Evolutionary conservation across 371 early-diverging fungal genomes (phyloP).

Genomic region (Mucor circinelloides): DNA sequence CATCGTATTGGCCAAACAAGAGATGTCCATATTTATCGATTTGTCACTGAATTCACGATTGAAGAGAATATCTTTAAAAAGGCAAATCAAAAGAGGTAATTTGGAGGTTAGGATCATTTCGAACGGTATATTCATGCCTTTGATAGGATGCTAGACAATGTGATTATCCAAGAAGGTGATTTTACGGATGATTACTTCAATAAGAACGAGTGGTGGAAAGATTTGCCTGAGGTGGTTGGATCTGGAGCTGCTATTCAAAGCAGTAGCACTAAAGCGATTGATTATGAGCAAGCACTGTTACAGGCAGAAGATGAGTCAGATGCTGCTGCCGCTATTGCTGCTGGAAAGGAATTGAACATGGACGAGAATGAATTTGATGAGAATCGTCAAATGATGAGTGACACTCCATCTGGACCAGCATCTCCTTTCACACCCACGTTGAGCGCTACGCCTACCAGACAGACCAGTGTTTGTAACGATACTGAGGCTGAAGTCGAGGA

Average conservation of each 20-base stretch:
- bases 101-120: not conserved
- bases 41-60: slow-evolving; percentile 85
- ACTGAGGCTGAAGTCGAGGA: not conserved
- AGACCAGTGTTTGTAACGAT: not conserved
- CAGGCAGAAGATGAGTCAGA: slow-evolving; percentile 77
- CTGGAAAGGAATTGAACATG: slow-evolving; percentile 68
- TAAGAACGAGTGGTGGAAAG: slow-evolving; percentile 72
- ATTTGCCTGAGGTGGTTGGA: slow-evolving; percentile 58
- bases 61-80: slow-evolving; percentile 88
- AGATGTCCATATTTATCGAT: slow-evolving; percentile 91
- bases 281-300: slow-evolving; percentile 68
- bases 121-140: too few species aligned
- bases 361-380: slow-evolving; percentile 71
- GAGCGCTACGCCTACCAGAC: not conserved
- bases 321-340: slow-evolving; percentile 65
- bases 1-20: slow-evolving; percentile 96
- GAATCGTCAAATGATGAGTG: not conserved
- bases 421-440: not conserved
- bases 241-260: slow-evolving; percentile 17
- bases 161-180: slow-evolving; percentile 83
- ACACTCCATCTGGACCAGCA: not conserved
- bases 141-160: slow-evolving; percentile 76
- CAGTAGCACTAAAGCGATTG: slow-evolving; percentile 31
- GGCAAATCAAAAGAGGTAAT: slow-evolving; percentile 84
- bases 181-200: slow-evolving; percentile 77